Evolutionary conservation across 345 rosid genomes (phyloP).

Genomic region (Mercurialis annua): DNA sequence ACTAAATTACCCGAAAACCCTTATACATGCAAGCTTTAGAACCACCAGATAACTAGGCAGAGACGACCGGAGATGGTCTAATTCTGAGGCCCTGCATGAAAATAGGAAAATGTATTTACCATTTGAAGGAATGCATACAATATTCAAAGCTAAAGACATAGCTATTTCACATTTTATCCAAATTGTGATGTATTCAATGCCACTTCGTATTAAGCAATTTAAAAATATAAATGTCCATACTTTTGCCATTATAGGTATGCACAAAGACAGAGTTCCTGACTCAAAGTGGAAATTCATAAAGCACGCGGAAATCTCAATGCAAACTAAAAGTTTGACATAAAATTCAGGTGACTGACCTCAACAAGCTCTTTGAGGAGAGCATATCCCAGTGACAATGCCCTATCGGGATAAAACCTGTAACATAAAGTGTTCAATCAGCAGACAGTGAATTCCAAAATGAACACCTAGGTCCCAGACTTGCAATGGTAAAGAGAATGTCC

Average conservation of each 20-base stretch:
- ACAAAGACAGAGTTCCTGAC: neutral
- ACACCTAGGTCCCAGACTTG: too few species aligned
- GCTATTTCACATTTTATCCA: too few species aligned
- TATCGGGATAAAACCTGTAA: slow-evolving; percentile 74
- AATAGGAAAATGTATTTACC: slow-evolving; percentile 6
- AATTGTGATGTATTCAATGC: too few species aligned
- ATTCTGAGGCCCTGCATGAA: slow-evolving; percentile 54
- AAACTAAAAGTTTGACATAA: neutral
- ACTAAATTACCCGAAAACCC: slow-evolving; percentile 63
- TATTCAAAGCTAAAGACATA: neutral
- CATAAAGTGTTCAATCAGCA: slow-evolving; percentile 22
- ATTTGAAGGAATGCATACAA: slow-evolving; percentile 4
- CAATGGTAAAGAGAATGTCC: too few species aligned
- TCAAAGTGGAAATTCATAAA: neutral
- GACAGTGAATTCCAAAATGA: neutral
- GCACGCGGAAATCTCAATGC: neutral
- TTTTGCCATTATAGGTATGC: slow-evolving; percentile 1
- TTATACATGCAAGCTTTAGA: slow-evolving; percentile 91
- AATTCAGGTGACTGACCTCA: slow-evolving; percentile 45
- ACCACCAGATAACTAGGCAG: slow-evolving; percentile 80
- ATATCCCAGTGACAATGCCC: slow-evolving; percentile 71
- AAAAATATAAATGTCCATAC: too few species aligned
- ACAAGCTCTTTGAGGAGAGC: slow-evolving; percentile 63
- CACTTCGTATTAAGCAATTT: too few species aligned
- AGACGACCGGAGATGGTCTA: slow-evolving; percentile 69